Percentiles rank a stretch among this genome's conserved stretches.
These are phyloP conservation scores for Candida fluviatilis DNA, from an alignment of 805 yeast species.

Conservation along the genomic window DNA sequence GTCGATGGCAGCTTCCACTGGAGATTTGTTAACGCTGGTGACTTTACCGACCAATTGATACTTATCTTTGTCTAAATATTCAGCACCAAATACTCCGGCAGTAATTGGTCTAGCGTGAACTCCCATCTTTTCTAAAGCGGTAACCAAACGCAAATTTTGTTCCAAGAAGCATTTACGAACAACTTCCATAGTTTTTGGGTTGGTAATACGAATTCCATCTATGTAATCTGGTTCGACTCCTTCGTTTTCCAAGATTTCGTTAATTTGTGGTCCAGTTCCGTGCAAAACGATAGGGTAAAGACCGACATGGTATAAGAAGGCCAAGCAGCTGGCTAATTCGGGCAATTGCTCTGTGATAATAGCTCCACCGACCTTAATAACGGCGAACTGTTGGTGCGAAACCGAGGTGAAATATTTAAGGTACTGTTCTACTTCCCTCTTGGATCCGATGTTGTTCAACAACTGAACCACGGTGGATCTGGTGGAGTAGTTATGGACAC, in stretches of 20 bases:
- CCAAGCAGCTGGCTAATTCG: slow-evolving; percentile 91
- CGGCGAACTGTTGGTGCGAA: slow-evolving; percentile 95
- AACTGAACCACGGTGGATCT: slow-evolving; percentile 94
- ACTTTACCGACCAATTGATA: slow-evolving; percentile 92
- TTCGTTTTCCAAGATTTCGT: slow-evolving; percentile 85
- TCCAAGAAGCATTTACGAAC: slow-evolving; percentile 94
- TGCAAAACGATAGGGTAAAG: slow-evolving; percentile 94
- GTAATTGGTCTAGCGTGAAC: slow-evolving; percentile 98
- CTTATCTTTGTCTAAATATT: slow-evolving; percentile 83
- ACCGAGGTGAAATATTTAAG: slow-evolving; percentile 95
- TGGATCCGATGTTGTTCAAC: slow-evolving; percentile 92
- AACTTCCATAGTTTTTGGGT: slow-evolving; percentile 90
- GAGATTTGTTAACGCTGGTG: slow-evolving; percentile 75
- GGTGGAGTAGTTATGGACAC: slow-evolving; percentile 46
- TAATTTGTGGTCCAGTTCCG: slow-evolving; percentile 99
- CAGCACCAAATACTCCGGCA: slow-evolving; percentile 94
- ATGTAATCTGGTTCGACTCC: slow-evolving; percentile 94
- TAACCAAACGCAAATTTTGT: slow-evolving; percentile 90
- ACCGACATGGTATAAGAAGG: slow-evolving; percentile 95
- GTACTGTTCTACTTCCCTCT: slow-evolving; percentile 97
- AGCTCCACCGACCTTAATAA: slow-evolving; percentile 98
- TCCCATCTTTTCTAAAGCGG: slow-evolving; percentile 93
- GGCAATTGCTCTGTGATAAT: slow-evolving; percentile 92
- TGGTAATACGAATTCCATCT: slow-evolving; percentile 96
- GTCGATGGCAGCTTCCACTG: slow-evolving; percentile 87